Base-by-base conservation (phyloP, 2,329 filamentous ascomycete genomes). In the Sporothrix curviconia region DNA sequence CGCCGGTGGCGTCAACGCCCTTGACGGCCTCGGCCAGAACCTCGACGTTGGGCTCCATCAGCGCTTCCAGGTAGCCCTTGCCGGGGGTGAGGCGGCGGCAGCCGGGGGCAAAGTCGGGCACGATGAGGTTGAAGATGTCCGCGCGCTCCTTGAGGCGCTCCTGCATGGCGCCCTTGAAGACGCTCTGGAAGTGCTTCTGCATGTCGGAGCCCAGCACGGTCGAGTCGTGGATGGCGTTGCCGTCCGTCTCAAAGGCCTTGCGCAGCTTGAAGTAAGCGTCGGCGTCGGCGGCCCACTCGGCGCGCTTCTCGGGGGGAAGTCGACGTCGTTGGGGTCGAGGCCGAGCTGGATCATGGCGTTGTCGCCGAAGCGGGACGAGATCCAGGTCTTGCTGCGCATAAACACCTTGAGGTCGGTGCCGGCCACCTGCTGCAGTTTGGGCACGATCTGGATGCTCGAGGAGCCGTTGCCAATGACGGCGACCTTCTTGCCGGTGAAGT, bases 401-500 rank as follows among this genome's bases (percentile, higher is more conserved):
- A 79, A 80, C 55, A 74, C 75, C 5, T 69, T 73, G 28, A 79
- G 64, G 9, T 70, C 63, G 3, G 69, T 60, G 3, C 74, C 76
- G 52, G 74, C 67, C 2, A 73, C 40, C 59, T 74, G 74, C 61
- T 78, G 77, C 39, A 82, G 67, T 6, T 63, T 58, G 8, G 78
- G 78, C 8, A 81, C 70, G 55, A 81, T 80, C 59, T 81, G 78
- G 59, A 80, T 79, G 1, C 72, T 73, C 61, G 76, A 79, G 19
- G 76, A 77, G 12, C 78, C 78, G 56, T 76, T 76, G n/a, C 78
- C 78, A 46, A 81, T 75, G 4, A 81, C 66, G 7, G 74, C 78
- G 15, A 81, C 68, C 55, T 68, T 69, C 66, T 80, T 80, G 59
- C 74, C 71, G 42, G 63, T 69, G 51, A 78, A 77, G 63, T 79